Base-by-base conservation (phyloP, 1,139 yeast species). In the Trichomonascaceae sp. region DNA sequence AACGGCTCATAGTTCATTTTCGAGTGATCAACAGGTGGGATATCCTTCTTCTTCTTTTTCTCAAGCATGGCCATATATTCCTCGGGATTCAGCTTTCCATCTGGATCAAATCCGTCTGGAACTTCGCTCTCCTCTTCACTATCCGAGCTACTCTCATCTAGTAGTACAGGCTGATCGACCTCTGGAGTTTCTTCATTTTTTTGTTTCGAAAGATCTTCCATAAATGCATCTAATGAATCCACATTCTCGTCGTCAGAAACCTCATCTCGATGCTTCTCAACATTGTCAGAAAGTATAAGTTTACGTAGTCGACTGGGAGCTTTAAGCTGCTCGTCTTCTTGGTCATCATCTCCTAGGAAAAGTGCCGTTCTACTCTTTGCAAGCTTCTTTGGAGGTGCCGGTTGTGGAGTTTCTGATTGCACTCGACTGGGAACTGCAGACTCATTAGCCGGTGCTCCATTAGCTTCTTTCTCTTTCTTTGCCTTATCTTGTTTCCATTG, bases 1-100 rank as follows among this genome's bases (percentile, higher is more conserved):
- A 91, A 83, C 0, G 83, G 78, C 44, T 73, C 77, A 54, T 83
- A 77, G 8, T 75, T 67, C 50, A 81, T 68, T 56, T 68, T 59
- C 48, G 79, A 58, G 68, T 84, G 82, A 59, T 82, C 80, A 2
- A 78, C 69, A 10, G 63, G 64, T 15, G 71, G 70, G 10, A 76
- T 69, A 45, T 73, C 75, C 60, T 78, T 79, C 49, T 68, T 70
- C 58, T 73, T 72, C 53, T 72, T 63, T 59, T 72, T 75, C 49
- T 72, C 71, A 30, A 71, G 58, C 51, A 70, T 68, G 20, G 65
- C 66, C 58, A 66, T 61, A 39, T 60, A 60, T 13, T 64, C 64
- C 27, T 65, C 65, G n/a, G 70, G 67, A 12, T 38, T 44, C 36
- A 38, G 20, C n/a, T 44, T 38, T 17, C 36, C 47, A 41, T 63